Base-by-base conservation (phyloP, 2,329 filamentous ascomycete species). In the Aspergillus tubingensis region DNA sequence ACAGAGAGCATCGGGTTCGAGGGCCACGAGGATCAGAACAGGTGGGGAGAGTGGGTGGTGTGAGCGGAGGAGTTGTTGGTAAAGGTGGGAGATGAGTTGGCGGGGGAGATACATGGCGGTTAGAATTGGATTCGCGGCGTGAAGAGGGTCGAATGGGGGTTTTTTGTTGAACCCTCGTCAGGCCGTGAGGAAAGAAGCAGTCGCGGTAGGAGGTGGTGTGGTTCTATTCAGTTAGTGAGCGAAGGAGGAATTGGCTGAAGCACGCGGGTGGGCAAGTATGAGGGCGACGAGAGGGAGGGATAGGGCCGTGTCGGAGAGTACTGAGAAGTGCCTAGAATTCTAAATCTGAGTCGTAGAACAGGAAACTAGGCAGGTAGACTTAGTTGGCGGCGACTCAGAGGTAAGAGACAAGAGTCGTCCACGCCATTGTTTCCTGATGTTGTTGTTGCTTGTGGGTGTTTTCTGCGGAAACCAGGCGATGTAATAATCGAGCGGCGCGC, bases 1-100 rank as follows among this genome's bases (percentile, higher is more conserved):
- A 78, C 94, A 98, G 63, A 99, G 87, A 65, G 95, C 91, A 80
- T 99, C 95, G 58, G 95, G 92, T 73, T 97, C 94, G 74, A 98
- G 90, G 38, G 94, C 91, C 65, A 93, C 93, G 59, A 99, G 90
- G 65, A 99, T 87, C 25, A 98, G 85, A 57, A 98, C 92, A 0
- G 93, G 93, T 41, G 94, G 91, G 17, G 92, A 95, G 54, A 94
- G 86, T n/a, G 93, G 90, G 74, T 97, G 91, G 67, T 93, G 89
- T 48, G 91, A 90, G 76, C 86, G 87, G 76, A 96, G 87, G 59
- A 99, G 90, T 77, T 96, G 91, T 62, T 86, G 85, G 82, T 99
- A 99, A 70, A 98, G 88, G 70, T 94, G 93, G 53, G 92, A 91
- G 74, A 98, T 90, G 65, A 96, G 85, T 66, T 86, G 85, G 67